Base-by-base conservation (phyloP, 1,284 basidiomycete genomes). In the Violaceomyces palustris region DNA sequence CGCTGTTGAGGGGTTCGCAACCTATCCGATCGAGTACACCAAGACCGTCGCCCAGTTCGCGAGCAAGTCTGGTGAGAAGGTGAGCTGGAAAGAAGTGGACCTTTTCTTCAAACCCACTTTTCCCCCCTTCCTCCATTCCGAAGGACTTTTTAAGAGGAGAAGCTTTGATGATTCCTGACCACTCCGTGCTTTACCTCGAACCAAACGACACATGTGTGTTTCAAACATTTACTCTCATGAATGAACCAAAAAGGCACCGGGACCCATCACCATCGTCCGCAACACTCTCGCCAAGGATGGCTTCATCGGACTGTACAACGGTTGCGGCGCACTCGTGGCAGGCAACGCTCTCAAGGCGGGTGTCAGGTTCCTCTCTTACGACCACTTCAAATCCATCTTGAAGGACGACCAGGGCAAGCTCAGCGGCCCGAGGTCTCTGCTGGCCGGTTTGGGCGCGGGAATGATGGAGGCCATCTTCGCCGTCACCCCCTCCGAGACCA, bases 401-500 rank as follows among this genome's bases (percentile, higher is more conserved):
- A 86, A 86, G 35, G 89, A 97, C 74, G 50, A 67, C 25, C 42
- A 61, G 14, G 60, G 60, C 31, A 61, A 61, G 31, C 38, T 64
- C 3, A 49, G 48, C 1, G 62, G 57, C 12, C 60, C 61, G 9
- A 22, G 19, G 10, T 38, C 50, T 25, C 32, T 49, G 39, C 18
- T 72, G 83, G 90, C 94, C 39, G 93, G 94, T 29, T 77, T 98
- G 4, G 91, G 90, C 32, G 94, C 94, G 2, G 93, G 94, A 9
- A 84, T 94, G 83, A 85, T 80, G 73, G 93, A 98, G 75, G 92
- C 93, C 1, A 74, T 97, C 21, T 83, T 97, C 47, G 93, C 92
- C 1, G 93, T 97, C 6, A 97, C 93, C 0, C 94, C 93, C 1
- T 91, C 88, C 7, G 93, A 98, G 75, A 97, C 93, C 0, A 96